A percentile compares a stretch with the other conserved stretches of the same genome.
Conservation (phyloP, 106 monocot species). For the Gastrodia elata region DNA sequence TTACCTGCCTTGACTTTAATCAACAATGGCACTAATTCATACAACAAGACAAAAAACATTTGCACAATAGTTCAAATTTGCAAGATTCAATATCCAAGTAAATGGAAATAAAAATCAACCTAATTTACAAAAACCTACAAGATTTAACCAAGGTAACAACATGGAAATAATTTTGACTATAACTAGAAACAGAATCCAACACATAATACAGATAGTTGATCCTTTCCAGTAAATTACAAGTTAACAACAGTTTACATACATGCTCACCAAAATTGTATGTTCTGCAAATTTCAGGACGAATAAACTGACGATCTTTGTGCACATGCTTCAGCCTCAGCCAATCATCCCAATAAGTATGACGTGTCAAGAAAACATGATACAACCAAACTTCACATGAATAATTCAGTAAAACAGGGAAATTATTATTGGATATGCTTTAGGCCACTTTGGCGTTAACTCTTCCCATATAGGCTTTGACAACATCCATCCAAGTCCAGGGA, state of each 20-base stretch:
- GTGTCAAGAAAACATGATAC: conserved; percentile 57
- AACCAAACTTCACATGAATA: not conserved
- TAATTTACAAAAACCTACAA: no score
- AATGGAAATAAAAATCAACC: not conserved
- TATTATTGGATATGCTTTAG: conserved; percentile 92
- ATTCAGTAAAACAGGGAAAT: conserved; percentile 3
- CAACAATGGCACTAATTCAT: not conserved
- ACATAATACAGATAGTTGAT: not conserved
- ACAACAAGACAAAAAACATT: not conserved
- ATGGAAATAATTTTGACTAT: not conserved
- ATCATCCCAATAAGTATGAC: conserved; percentile 97
- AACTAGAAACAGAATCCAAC: not conserved
- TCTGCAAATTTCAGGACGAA: conserved; percentile 96
- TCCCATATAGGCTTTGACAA: conserved; percentile 84
- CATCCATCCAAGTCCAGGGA: conserved; percentile 99
- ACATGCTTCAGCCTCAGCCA: conserved; percentile 95
- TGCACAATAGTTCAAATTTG: not conserved
- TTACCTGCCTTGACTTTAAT: not conserved
- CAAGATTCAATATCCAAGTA: not conserved
- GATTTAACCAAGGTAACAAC: not conserved
- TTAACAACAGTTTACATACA: conserved; percentile 24
- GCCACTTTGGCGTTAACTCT: conserved; percentile 97
- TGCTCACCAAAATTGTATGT: conserved; percentile 99
- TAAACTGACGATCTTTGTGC: conserved; percentile 80
- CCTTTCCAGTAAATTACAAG: not conserved